Evolutionary conservation across 164 flowering plant genomes (phyloP), one percentile per base, ranked within the genome.

Genomic region (Magnolia officinalis): DNA sequence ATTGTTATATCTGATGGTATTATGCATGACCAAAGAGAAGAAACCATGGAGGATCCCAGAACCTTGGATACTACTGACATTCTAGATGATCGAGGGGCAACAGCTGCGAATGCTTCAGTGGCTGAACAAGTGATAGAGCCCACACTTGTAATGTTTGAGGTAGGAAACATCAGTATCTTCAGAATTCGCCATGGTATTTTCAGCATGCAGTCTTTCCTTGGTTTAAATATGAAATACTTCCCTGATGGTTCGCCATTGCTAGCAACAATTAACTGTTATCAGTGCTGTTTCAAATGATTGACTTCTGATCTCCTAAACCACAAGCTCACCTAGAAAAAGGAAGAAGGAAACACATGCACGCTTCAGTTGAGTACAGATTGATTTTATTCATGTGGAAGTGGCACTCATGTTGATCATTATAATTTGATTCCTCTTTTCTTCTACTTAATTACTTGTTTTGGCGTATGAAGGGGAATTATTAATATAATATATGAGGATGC

Each of bases 111-210:
- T 88, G 90, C 97, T 78, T 93, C 97, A 63, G 75, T 87, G 20
- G 92, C 98, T 61, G 98, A 95, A 82, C 87, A 89, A 81, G 92
- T 85, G 71, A 88, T 95, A 81, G 98, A 93, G 87, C 97, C 98
- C 23, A 89, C 97, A 70, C 94, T 95, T 81, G 98, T 95, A 50
- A 91, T 93, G 98, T 87, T 95, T 85, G 97, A 93, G 96, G 98
- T 95, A 84, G 58, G 73, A 21, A n/a, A n/a, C 20, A 29, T 65
- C 21, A 45, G n/a, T 50, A 71, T 72, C 21, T 71, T 71, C 6
- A 10, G 1, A 63, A 23, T 21, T 59, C 1, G 8, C 10, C 50
- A 31, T 55, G 61, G 10, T 11, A 55, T 55, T 55, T 37, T 37
- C 61, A 5, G 20, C 50, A 68, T 31, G 7, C 19, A 37, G 19